A percentile compares a stretch with the other conserved stretches of the same genome.
Evolutionary conservation across 169 alveolate genomes (phyloP).

Genomic region (Plasmodium malariae): DNA sequence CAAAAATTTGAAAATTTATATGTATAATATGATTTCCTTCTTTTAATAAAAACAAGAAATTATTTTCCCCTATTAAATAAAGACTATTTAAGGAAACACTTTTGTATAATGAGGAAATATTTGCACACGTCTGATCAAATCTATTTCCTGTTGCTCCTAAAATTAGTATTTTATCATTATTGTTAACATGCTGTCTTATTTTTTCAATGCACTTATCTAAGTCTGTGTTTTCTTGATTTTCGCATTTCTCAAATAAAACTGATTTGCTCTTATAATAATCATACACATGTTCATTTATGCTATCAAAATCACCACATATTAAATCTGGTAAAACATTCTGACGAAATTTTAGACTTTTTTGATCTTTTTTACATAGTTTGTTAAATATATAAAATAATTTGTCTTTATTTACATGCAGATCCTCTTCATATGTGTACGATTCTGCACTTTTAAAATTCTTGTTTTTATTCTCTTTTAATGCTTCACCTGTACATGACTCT

Average conservation of each 20-base stretch:
- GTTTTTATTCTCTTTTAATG: neutral
- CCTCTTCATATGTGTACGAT: neutral
- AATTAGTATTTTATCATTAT: slow-evolving; percentile 52
- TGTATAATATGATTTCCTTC: slow-evolving; percentile 54
- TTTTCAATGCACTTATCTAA: slow-evolving; percentile 66
- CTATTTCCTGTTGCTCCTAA: slow-evolving; percentile 77
- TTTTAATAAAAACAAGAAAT: slow-evolving; percentile 64
- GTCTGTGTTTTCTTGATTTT: slow-evolving; percentile 41
- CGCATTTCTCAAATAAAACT: slow-evolving; percentile 54
- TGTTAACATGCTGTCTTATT: slow-evolving; percentile 22
- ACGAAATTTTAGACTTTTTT: neutral
- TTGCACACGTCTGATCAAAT: slow-evolving; percentile 78
- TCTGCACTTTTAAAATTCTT: neutral
- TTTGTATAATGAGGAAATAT: slow-evolving; percentile 50
- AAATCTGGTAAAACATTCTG: slow-evolving; percentile 44
- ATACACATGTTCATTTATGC: slow-evolving; percentile 53
- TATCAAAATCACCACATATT: slow-evolving; percentile 76
- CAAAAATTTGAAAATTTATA: slow-evolving; percentile 15
- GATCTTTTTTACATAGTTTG: neutral
- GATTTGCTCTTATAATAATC: slow-evolving; percentile 43
- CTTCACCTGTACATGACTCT: neutral
- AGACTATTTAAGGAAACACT: slow-evolving; percentile 22
- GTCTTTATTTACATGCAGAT: neutral
- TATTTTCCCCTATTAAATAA: slow-evolving; percentile 74
- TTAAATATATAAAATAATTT: slow-evolving; percentile 1